Evolutionary conservation across 2,329 filamentous ascomycete genomes (phyloP), one percentile per base, ranked within the genome.

Genomic region (Plectosphaerella cucumerina): DNA sequence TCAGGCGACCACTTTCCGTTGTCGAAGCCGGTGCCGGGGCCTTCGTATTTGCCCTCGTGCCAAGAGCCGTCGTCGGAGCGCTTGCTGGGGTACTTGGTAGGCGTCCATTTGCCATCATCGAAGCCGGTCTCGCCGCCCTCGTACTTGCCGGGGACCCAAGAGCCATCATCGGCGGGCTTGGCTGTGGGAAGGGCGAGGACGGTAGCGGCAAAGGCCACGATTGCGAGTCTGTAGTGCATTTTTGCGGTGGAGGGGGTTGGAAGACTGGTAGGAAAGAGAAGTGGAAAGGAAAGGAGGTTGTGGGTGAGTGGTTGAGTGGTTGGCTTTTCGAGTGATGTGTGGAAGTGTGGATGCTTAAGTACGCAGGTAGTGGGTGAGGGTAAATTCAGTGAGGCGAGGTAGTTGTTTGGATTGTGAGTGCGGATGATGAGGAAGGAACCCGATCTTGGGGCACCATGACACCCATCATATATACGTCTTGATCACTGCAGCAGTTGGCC

Each of bases 131-230:
- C 33, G 31, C 18, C 23, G 35, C 48, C 48, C 42, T 50, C 48
- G 43, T 51, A 51, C 21, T 48, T 48, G 4, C 50, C 50, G 5
- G 48, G 50, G 5, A 31, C 33, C 50, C 50, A 53, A 9, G 46
- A 49, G 18, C 50, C 50, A 14, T 49, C 48, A 33, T 53, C 52
- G 45, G 26, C 33, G 42, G 48, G 49, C 48, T 50, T 44, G 10
- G 44, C 33, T 18, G 51, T 44, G 33, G 53, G 53, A n/a, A 50
- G 35, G 22, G 53, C 53, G 8, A 55, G 48, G 21, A 47, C 51
- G 31, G 51, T 53, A 43, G 41, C 53, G 31, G 53, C 53, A 31
- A 55, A 49, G 53, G 53, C 51, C 41, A 55, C 21, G 43, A 55
- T 18, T 17, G 53, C 51, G 35, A 47, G 35, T n/a, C 48, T 53